Base-by-base conservation (phyloP, 2,329 filamentous ascomycete species). In the Exophiala bonariae region DNA sequence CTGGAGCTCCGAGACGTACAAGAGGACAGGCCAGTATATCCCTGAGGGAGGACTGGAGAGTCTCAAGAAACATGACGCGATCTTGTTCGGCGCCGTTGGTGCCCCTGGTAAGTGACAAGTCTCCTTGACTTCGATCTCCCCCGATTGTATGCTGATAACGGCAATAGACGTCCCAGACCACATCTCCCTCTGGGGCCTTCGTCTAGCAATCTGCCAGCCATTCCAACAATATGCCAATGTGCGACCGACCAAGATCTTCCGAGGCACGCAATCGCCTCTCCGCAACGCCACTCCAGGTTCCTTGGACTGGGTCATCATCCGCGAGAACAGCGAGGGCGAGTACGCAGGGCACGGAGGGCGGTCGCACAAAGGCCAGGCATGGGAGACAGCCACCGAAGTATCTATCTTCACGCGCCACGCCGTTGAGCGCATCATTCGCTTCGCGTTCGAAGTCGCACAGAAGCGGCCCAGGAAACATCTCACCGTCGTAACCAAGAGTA, bases 221-320 rank as follows among this genome's bases (percentile, higher is more conserved):
- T 74, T 87, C 36, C 82, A 86, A 51, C 82, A 86, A 59, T 87
- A 85, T 58, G 77, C 85, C 54, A 87, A 86, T 54, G 75, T 87
- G 0, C 76, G 84, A 1, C 85, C 83, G 0, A 83, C 80, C 2
- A 76, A 78, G 14, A 76, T 84, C 23, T 75, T 86, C 60, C 76
- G 75, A 0, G 82, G 82, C 6, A 81, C 81, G 0, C 66, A 71
- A 33, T 82, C 77, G 4, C 82, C 82, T 0, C 67, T 11, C 60
- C 74, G 46, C 70, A 73, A 46, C 66, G 77, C 47, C 68, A 72
- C 56, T 64, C 71, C 76, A 0, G 80, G 80, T 1, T 80, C 85
- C 41, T 75, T 85, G 0, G 79, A 85, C 65, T 85, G 81, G 80
- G 79, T 84, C 8, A 83, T 85, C 44, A 68, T 85, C 32, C 79